Percentiles rank a stretch among this genome's conserved stretches.
These are phyloP conservation scores for Chaetomidium leptoderma DNA, from an alignment of 495 filamentous ascomycete genomes.

Conservation along the genomic window DNA sequence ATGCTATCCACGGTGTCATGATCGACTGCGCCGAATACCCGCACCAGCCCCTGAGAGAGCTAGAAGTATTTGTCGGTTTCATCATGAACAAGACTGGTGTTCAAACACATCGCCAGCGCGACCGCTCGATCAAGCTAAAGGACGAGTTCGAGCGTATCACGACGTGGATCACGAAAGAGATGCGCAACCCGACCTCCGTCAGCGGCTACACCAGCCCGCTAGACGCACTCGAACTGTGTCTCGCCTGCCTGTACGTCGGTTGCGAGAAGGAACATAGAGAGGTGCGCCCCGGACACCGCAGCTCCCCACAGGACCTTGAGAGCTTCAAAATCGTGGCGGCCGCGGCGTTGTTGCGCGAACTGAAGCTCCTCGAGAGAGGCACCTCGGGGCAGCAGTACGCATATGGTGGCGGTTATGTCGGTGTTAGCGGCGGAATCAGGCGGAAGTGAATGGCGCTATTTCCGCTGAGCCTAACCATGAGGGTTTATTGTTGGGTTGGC, in stretches of 20 bases:
- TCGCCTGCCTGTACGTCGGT: slow-evolving; percentile 37
- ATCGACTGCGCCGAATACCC: slow-evolving; percentile 55
- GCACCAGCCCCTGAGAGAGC: slow-evolving; percentile 55
- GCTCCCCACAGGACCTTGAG: slow-evolving; percentile 22
- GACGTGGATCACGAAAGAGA: slow-evolving; percentile 40
- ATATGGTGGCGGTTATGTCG: background rate
- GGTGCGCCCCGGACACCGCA: slow-evolving; percentile 6
- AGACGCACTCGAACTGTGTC: slow-evolving; percentile 36
- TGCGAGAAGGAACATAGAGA: background rate
- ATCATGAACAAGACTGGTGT: slow-evolving; percentile 61
- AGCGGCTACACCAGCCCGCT: background rate
- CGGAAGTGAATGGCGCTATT: no score
- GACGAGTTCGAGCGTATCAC: slow-evolving; percentile 57
- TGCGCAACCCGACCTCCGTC: slow-evolving; percentile 23
- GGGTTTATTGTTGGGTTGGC: no score
- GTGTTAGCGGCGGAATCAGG: slow-evolving; percentile 1
- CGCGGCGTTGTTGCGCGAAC: slow-evolving; percentile 35
- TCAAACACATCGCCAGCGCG: slow-evolving; percentile 59
- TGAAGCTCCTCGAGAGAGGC: slow-evolving; percentile 18
- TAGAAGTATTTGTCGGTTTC: slow-evolving; percentile 71
- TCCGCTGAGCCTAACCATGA: no score
- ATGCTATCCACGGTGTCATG: slow-evolving; percentile 54
- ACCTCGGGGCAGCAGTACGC: background rate
- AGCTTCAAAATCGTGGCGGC: slow-evolving; percentile 44
- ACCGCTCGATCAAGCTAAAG: slow-evolving; percentile 55